Percentiles rank a stretch among this genome's conserved stretches.
These are phyloP conservation scores for Cladorrhinum sp. DNA, from an alignment of 2,329 filamentous ascomycete genomes.

Conservation along the genomic window DNA sequence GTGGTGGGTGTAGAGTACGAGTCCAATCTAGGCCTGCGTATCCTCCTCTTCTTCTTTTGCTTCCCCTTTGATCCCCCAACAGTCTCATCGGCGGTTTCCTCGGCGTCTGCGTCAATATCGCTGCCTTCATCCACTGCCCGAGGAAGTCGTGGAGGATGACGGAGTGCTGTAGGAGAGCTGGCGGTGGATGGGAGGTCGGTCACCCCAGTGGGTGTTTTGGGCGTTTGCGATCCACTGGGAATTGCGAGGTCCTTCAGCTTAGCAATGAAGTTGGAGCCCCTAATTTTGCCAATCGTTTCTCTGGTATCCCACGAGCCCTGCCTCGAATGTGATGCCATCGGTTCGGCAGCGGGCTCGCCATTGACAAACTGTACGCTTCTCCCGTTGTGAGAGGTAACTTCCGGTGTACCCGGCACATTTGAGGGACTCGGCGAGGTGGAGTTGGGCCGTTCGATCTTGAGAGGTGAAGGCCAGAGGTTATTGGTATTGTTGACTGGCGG, in stretches of 20 bases:
- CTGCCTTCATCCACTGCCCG: constrained; percentile 55
- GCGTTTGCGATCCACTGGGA: constrained; percentile 39
- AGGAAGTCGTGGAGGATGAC: constrained; percentile 36
- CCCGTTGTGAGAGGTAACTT: constrained; percentile 42
- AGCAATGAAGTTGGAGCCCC: constrained; percentile 68
- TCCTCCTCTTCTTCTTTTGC: constrained; percentile 58
- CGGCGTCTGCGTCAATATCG: constrained; percentile 75
- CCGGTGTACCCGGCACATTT: constrained; percentile 26
- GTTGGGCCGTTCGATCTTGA: constrained; percentile 11
- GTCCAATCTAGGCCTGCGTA: constrained; percentile 53
- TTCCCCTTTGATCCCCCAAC: constrained; percentile 51
- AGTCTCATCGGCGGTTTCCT: constrained; percentile 80
- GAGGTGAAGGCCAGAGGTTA: constrained; percentile 18
- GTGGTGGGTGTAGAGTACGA: constrained; percentile 66
- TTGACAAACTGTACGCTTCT: constrained; percentile 76
- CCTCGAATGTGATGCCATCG: constrained; percentile 51
- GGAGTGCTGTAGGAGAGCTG: constrained; percentile 47
- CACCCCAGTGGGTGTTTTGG: constrained; percentile 16
- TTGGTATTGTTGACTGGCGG: neutral
- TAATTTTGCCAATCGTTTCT: constrained; percentile 58
- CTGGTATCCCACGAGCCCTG: constrained; percentile 65
- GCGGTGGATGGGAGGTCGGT: constrained; percentile 40
- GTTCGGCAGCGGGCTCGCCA: constrained; percentile 48
- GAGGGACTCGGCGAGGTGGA: constrained; percentile 21
- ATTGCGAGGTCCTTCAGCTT: constrained; percentile 73